Evolutionary conservation across 331 rosid species (phyloP).

Genomic region (Malus hybrid): DNA sequence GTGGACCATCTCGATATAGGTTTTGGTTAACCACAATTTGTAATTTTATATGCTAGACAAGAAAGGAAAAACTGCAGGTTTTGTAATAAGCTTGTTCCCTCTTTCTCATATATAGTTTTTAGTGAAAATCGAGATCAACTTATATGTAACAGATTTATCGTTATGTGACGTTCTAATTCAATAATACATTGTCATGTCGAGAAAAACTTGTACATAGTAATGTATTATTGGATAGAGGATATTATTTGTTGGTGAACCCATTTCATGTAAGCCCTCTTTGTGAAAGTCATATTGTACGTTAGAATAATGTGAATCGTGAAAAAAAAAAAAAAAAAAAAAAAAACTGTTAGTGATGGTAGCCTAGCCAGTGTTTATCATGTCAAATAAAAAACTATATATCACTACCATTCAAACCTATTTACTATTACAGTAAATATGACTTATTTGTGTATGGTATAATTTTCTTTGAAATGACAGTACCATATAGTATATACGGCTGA

Average conservation of each 20-base stretch:
- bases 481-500: neutral
- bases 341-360: neutral
- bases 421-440: neutral
- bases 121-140: neutral
- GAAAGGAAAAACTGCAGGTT: neutral
- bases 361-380: neutral
- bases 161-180: too few relatives aligned
- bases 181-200: too few relatives aligned
- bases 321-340: too few relatives aligned
- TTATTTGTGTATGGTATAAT: neutral
- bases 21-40: neutral
- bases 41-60: neutral
- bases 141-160: too few relatives aligned
- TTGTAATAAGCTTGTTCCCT: neutral
- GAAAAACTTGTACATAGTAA: too few relatives aligned
- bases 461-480: neutral
- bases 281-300: too few relatives aligned
- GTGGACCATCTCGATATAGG: slow-evolving; percentile 20
- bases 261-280: too few relatives aligned
- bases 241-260: too few relatives aligned
- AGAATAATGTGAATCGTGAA: too few relatives aligned
- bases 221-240: too few relatives aligned
- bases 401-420: neutral
- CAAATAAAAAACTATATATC: neutral
- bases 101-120: too few relatives aligned